phyloP scores from a whole-genome alignment of 768 basidiomycete species.

The Lactarius sp. region DNA sequence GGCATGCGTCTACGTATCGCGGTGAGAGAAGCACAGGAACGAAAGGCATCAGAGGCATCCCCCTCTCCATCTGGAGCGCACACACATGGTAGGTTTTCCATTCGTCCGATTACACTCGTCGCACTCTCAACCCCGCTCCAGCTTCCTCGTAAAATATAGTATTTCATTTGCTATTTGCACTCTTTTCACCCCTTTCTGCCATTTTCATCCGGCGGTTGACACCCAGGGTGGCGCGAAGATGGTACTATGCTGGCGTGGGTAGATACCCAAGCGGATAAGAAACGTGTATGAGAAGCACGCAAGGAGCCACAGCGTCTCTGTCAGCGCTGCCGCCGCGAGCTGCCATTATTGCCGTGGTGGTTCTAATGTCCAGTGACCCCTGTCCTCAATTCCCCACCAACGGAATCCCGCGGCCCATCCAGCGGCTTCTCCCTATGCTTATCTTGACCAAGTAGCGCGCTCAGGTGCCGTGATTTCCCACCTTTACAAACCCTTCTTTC shows the following conservation, averaged over 20 bases:
- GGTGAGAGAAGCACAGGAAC: constrained; percentile 32
- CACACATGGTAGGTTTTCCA: constrained; percentile 7
- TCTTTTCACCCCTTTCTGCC: neutral
- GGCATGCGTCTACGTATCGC: constrained; percentile 40
- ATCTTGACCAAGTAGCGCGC: neutral
- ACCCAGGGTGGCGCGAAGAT: neutral
- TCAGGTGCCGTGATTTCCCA: constrained; percentile 2
- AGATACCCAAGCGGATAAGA: neutral
- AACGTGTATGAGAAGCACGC: neutral
- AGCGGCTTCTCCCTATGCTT: neutral
- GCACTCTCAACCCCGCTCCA: constrained; percentile 14
- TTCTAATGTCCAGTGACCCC: neutral
- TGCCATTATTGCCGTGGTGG: neutral
- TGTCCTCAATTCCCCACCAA: neutral
- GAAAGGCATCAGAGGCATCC: constrained; percentile 6
- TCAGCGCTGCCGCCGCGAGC: neutral
- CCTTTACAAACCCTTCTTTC: neutral
- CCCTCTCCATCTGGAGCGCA: constrained; percentile 1
- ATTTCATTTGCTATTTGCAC: neutral
- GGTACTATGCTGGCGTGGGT: neutral
- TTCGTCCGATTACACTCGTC: neutral
- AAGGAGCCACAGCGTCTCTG: neutral
- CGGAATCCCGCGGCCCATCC: neutral
- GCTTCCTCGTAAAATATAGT: constrained; percentile 15
- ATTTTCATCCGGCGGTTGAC: neutral